A percentile compares a stretch with the other conserved stretches of the same genome.
These are phyloP conservation scores for Xylaria sp. DNA, from an alignment of 2,329 filamentous ascomycete species.

Conservation along the genomic window DNA sequence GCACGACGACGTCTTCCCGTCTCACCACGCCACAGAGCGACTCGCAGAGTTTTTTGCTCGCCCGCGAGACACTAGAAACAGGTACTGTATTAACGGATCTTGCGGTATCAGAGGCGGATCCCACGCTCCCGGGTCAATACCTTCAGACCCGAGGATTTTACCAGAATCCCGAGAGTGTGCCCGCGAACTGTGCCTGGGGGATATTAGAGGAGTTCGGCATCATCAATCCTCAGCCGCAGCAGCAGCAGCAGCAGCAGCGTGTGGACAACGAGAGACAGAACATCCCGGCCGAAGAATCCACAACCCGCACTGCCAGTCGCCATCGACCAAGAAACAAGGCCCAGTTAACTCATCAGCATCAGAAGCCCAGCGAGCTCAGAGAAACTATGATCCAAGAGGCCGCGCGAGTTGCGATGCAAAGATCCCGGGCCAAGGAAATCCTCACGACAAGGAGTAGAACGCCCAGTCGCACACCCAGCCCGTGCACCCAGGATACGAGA, in stretches of 20 bases:
- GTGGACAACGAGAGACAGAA: constrained; percentile 1
- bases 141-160: background rate
- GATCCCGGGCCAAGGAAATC: constrained; percentile 40
- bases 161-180: background rate
- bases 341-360: constrained; percentile 23
- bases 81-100: constrained; percentile 43
- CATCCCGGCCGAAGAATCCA: constrained; percentile 1
- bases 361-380: constrained; percentile 27
- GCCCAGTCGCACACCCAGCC: constrained; percentile 31
- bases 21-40: constrained; percentile 43
- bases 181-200: constrained; percentile 1
- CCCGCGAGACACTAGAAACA: constrained; percentile 43
- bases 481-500: constrained; percentile 27
- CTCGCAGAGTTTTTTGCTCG: constrained; percentile 44
- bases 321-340: constrained; percentile 7
- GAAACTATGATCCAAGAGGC: constrained; percentile 44
- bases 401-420: constrained; percentile 45
- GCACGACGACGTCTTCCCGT: constrained; percentile 42
- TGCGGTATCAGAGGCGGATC: constrained; percentile 20
- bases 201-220: background rate
- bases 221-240: background rate
- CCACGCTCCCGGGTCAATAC: background rate
- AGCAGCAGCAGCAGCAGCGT: background rate
- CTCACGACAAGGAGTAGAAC: constrained; percentile 29
- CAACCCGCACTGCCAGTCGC: background rate